Conservation (phyloP, 257 asterid genomes). For the Capsicum pubescens region DNA sequence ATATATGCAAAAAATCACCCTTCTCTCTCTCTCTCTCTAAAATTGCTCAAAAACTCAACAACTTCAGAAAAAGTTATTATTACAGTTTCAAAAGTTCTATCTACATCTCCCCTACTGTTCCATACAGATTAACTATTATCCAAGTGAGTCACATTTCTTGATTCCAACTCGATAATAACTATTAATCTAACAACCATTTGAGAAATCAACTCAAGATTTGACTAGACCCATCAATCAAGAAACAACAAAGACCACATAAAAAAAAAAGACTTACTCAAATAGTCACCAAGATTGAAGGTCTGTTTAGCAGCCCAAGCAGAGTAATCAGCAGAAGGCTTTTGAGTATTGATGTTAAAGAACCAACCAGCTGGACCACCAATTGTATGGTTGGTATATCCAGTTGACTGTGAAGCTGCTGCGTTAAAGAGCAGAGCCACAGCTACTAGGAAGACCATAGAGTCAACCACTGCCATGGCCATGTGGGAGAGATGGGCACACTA, state of each 20-base stretch:
- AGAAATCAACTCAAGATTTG: background rate
- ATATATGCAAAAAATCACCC: background rate
- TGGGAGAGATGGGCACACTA: slow-evolving; percentile 5
- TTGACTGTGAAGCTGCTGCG: slow-evolving; percentile 45
- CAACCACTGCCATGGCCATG: slow-evolving; percentile 40
- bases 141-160: no score
- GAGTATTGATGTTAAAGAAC: slow-evolving; percentile 66
- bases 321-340: slow-evolving; percentile 60
- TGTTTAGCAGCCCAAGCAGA: slow-evolving; percentile 68
- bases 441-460: slow-evolving; percentile 35
- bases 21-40: background rate
- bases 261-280: slow-evolving; percentile 54
- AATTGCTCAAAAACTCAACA: background rate
- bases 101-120: background rate
- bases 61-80: background rate
- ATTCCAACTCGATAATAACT: background rate
- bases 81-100: background rate
- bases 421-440: slow-evolving; percentile 45
- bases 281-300: slow-evolving; percentile 85
- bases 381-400: slow-evolving; percentile 68
- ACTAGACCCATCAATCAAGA: background rate
- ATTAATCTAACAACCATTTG: background rate
- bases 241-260: background rate
- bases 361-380: slow-evolving; percentile 82
- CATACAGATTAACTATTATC: background rate